These are phyloP conservation scores for Salvia splendens DNA, from an alignment of 257 asterid genomes.

Conservation along the genomic window DNA sequence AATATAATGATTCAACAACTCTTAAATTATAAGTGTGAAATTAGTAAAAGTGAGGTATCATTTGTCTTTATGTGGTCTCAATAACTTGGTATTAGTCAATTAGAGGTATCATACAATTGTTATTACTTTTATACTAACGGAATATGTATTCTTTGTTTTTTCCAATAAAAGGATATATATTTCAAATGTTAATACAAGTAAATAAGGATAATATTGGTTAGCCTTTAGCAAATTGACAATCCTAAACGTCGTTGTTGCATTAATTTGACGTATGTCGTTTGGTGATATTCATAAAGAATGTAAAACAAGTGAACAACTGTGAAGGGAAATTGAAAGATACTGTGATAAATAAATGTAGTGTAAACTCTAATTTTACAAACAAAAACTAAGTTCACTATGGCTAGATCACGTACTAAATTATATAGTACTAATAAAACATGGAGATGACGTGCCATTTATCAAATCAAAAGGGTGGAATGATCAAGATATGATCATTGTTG, in stretches of 20 bases:
- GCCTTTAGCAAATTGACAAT: background rate
- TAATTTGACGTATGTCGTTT: background rate
- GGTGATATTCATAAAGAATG: slow-evolving; percentile 8
- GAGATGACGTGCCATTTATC: background rate
- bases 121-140: background rate
- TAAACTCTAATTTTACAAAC: background rate
- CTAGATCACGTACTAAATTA: background rate
- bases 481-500: slow-evolving; percentile 24
- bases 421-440: too few species aligned
- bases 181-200: background rate
- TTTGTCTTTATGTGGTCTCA: slow-evolving; percentile 6
- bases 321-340: background rate
- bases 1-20: slow-evolving; percentile 14
- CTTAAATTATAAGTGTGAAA: background rate
- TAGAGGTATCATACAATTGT: background rate
- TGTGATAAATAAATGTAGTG: too few species aligned
- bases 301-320: background rate
- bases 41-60: slow-evolving; percentile 11
- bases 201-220: background rate
- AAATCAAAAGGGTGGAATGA: slow-evolving; percentile 23
- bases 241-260: slow-evolving; percentile 9
- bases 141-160: background rate
- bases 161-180: slow-evolving; percentile 1
- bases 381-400: background rate
- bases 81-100: background rate